Conservation (phyloP, 257 asterid genomes). For the Ocimum tenuiflorum region DNA sequence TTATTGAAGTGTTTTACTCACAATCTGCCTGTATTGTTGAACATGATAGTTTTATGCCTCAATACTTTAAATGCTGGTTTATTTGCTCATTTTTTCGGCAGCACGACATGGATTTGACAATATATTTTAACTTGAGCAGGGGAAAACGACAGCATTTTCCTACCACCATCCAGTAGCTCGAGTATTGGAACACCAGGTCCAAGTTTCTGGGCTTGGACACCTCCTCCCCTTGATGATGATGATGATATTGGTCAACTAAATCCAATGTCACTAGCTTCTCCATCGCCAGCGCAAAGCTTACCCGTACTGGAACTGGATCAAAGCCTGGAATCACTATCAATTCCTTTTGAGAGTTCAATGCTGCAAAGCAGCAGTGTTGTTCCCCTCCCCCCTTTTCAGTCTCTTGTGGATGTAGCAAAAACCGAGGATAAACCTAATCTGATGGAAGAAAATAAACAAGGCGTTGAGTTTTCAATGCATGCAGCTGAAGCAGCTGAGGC, state of each 20-base stretch:
- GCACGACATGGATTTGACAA: background rate
- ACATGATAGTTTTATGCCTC: background rate
- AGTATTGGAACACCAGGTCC: slow-evolving; percentile 72
- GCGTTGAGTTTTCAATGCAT: slow-evolving; percentile 55
- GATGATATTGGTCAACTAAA: slow-evolving; percentile 23
- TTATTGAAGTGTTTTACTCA: no score
- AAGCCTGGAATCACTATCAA: slow-evolving; percentile 37
- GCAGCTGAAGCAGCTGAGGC: slow-evolving; percentile 83
- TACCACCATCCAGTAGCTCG: slow-evolving; percentile 30
- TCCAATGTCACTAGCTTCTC: slow-evolving; percentile 35
- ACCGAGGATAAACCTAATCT: slow-evolving; percentile 42
- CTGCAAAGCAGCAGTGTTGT: slow-evolving; percentile 28
- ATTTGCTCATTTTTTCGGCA: background rate
- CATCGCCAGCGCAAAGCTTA: slow-evolving; percentile 27
- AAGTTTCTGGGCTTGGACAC: slow-evolving; percentile 89
- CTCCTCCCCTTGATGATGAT: slow-evolving; percentile 40
- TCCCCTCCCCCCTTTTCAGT: slow-evolving; percentile 71
- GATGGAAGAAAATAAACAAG: slow-evolving; percentile 53
- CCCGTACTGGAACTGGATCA: slow-evolving; percentile 71
- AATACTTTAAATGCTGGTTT: background rate
- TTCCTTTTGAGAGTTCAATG: slow-evolving; percentile 68
- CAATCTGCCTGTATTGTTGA: background rate
- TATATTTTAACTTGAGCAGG: slow-evolving; percentile 38
- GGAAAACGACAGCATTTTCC: slow-evolving; percentile 21
- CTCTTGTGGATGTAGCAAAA: slow-evolving; percentile 44